A percentile compares a stretch with the other conserved stretches of the same genome.
Evolutionary conservation across 2,329 filamentous ascomycete genomes (phyloP).

Genomic region (Xenoacremonium recifei): DNA sequence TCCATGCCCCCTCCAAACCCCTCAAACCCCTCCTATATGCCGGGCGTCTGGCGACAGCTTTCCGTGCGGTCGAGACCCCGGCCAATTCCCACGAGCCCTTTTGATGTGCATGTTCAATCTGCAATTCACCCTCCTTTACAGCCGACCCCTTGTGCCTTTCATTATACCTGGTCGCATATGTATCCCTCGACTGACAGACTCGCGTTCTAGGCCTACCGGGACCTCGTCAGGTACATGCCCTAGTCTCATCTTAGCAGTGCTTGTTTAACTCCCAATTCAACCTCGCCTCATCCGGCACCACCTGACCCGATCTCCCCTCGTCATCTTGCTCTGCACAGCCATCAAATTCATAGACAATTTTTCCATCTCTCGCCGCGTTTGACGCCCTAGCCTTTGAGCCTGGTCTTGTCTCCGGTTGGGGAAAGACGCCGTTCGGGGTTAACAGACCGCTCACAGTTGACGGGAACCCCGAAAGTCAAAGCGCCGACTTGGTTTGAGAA

Average conservation of each 20-base stretch:
- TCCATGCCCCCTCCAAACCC: conserved; percentile 9
- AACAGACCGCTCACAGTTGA: too few species aligned
- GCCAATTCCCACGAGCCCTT: background rate
- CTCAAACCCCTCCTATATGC: conserved; percentile 5
- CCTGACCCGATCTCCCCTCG: background rate
- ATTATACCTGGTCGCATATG: conserved; percentile 3
- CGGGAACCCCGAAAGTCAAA: too few species aligned
- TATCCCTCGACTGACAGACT: conserved; percentile 19
- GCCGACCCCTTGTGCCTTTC: background rate
- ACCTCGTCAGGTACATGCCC: conserved; percentile 32
- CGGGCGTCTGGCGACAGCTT: too few species aligned
- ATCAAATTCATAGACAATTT: too few species aligned
- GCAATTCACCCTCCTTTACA: conserved; percentile 2
- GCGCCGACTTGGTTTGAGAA: too few species aligned
- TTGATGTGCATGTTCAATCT: background rate
- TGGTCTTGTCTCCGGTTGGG: too few species aligned
- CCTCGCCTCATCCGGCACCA: background rate
- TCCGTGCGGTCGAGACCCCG: conserved; percentile 1
- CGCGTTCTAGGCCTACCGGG: conserved; percentile 35
- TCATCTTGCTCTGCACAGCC: background rate
- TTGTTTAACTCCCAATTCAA: background rate
- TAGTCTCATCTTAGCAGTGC: conserved; percentile 2
- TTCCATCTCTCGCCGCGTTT: background rate
- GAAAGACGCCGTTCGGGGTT: too few species aligned
- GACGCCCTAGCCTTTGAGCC: too few species aligned